Base-by-base conservation (phyloP, 2,329 filamentous ascomycete genomes). In the Pleomassaria siparia region DNA sequence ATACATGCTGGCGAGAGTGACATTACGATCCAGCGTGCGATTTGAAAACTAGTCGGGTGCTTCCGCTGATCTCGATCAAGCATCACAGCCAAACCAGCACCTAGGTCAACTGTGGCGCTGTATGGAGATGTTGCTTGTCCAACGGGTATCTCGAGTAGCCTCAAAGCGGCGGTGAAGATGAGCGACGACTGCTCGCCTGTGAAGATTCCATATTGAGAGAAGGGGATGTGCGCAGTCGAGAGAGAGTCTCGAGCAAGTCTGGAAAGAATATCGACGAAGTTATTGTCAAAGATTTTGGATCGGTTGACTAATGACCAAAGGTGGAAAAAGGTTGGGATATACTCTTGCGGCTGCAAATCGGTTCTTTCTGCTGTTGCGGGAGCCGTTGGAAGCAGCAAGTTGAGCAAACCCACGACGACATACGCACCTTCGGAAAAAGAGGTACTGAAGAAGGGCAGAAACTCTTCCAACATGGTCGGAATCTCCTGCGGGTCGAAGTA, bases 81-180 rank as follows among this genome's bases (percentile, higher is more conserved):
- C 71, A 94, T 89, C 21, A 92, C 78, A 11, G 88, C 94, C 46
- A 95, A 76, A 1, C 94, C 94, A 6, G 89, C 85, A 10, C 87
- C 84, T 30, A 91, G 82, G 69, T 99, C 94, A 4, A 97, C 82
- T 4, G 86, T 78, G 0, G 73, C 74, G 60, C 88, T 89, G 66
- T 99, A 99, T 0, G 94, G 89, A 1, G 92, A 96, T 37, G 89
- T 95, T 2, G 94, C 88, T 73, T 99, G 94, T 2, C 94, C 92
- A 11, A 99, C 94, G 2, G 94, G 94, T 45, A 99, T 99, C 67
- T 97, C 92, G 12, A 96, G 85, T 45, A 99, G 72, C 40, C 95
- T 83, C 47, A 99, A 74, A 47, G 96, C 84, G 9, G 94, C 87
- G 0, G 94, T 97, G 70, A 96, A 97, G 58, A 99, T 88, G 48